Evolutionary conservation across 2,329 filamentous ascomycete species (phyloP), one percentile per base, ranked within the genome.

Genomic region (Phaeophleospora eucalypticola): DNA sequence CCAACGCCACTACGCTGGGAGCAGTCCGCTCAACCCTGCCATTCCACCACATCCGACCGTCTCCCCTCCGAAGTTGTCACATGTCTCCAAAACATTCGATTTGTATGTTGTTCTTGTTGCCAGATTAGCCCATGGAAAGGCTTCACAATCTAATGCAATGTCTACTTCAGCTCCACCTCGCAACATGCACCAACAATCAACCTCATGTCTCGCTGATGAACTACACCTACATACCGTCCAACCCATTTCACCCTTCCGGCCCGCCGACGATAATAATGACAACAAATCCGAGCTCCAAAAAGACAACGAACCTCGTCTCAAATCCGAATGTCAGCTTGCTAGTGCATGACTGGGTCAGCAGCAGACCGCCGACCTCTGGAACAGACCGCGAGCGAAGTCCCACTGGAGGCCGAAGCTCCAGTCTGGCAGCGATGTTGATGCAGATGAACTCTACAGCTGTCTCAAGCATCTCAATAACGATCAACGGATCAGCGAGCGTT

Each of bases 171-270:
- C 88, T 98, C 58, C 93, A 98, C 70, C 85, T 98, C 43, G 90
- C 93, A 59, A 98, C 93, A 46, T 94, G 87, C 68, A 82, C 82
- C 59, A 78, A 86, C 58, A 86, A 93, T 62, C 76, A 83, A 54
- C 93, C 93, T 8, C 89, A 97, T 67, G 88, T 97, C 57, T 94
- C 89, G 32, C 82, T 98, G 56, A 98, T 98, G 93, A 96, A 95
- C 75, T 97, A 97, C 75, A 97, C 93, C 64, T 97, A 96, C 71
- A 85, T 98, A 17, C 86, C 89, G 33, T 55, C 57, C 17, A 58
- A 61, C 46, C 54, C 62, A 2, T 62, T 58, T 50, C 45, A 86
- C 14, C 64, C 63, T 3, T 84, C 56, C 12, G 61, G 63, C 16
- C 24, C 24, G 7, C 73, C 73, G 12, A 68, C 89, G n/a, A 86